Conservation (phyloP, 2,329 filamentous ascomycete genomes). For the Cladosporium sp. region DNA sequence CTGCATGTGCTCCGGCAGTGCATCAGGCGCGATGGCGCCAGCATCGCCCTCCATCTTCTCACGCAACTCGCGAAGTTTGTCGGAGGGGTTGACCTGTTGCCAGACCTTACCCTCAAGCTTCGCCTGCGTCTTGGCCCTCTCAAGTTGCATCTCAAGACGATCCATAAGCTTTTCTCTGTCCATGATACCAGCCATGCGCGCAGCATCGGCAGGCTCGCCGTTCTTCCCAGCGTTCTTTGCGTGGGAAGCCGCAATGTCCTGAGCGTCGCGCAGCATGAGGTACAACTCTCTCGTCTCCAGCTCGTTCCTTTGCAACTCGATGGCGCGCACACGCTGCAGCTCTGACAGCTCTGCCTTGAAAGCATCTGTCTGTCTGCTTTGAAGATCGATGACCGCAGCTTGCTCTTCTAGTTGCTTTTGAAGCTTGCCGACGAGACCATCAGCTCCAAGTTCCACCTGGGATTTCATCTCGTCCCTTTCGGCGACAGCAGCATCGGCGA, state of each 20-base stretch:
- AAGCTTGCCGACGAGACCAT: conserved; percentile 87
- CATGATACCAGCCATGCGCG: conserved; percentile 84
- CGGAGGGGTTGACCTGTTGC: conserved; percentile 80
- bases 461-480: conserved; percentile 93
- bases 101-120: conserved; percentile 93
- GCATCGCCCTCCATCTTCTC: conserved; percentile 81
- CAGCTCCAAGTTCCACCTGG: conserved; percentile 83
- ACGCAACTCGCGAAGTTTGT: conserved; percentile 83
- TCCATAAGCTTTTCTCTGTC: conserved; percentile 92
- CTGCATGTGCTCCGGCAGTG: conserved; percentile 54
- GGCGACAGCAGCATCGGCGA: conserved; percentile 92
- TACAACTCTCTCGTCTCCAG: conserved; percentile 95
- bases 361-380: conserved; percentile 77
- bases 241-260: conserved; percentile 89
- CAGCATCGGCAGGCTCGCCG: conserved; percentile 60
- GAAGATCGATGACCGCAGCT: conserved; percentile 81
- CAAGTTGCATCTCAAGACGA: conserved; percentile 88
- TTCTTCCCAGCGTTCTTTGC: conserved; percentile 58
- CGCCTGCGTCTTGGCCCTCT: conserved; percentile 95
- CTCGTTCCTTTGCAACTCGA: conserved; percentile 91
- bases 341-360: conserved; percentile 87
- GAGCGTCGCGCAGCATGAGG: conserved; percentile 95
- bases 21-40: conserved; percentile 41
- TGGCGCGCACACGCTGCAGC: conserved; percentile 76
- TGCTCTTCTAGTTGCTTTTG: conserved; percentile 96